These are phyloP conservation scores for Hemisphaericaspora xylanilytica DNA, from an alignment of 1,139 yeast genomes.

Conservation along the genomic window DNA sequence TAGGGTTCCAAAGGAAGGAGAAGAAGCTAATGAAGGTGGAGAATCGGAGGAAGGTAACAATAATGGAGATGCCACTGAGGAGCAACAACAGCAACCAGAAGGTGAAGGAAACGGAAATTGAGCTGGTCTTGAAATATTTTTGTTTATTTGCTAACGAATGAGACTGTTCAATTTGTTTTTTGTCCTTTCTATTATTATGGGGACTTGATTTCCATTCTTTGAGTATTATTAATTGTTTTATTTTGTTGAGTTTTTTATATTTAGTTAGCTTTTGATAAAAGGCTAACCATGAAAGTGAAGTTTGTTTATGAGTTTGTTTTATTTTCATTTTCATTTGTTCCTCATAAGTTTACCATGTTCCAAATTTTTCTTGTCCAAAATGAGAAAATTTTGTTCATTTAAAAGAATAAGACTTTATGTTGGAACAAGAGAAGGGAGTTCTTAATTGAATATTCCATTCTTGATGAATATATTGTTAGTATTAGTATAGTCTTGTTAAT, in stretches of 20 bases:
- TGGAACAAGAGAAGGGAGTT: constrained; percentile 9
- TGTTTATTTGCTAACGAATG: background rate
- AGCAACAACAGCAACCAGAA: background rate
- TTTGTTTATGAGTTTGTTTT: too few relatives aligned
- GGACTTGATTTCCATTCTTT: too few relatives aligned
- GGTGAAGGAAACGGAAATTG: background rate
- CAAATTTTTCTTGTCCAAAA: too few relatives aligned
- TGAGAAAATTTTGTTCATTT: too few relatives aligned
- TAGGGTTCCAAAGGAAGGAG: constrained; percentile 26
- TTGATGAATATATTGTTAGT: too few relatives aligned
- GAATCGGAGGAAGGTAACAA: constrained; percentile 5
- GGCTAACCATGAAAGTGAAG: too few relatives aligned
- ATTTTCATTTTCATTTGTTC: too few relatives aligned
- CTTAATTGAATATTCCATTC: constrained; percentile 11
- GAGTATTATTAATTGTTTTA: background rate
- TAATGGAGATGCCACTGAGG: constrained; percentile 2
- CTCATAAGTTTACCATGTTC: too few relatives aligned
- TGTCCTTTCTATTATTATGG: too few relatives aligned
- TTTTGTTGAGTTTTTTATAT: background rate
- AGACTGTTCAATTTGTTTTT: background rate
- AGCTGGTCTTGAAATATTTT: background rate
- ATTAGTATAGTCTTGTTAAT: background rate
- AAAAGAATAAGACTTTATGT: background rate
- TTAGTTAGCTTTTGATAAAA: too few relatives aligned
- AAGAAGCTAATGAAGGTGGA: constrained; percentile 8